phyloP scores from a whole-genome alignment of 768 basidiomycete genomes.

The Termitomyces sp. region DNA sequence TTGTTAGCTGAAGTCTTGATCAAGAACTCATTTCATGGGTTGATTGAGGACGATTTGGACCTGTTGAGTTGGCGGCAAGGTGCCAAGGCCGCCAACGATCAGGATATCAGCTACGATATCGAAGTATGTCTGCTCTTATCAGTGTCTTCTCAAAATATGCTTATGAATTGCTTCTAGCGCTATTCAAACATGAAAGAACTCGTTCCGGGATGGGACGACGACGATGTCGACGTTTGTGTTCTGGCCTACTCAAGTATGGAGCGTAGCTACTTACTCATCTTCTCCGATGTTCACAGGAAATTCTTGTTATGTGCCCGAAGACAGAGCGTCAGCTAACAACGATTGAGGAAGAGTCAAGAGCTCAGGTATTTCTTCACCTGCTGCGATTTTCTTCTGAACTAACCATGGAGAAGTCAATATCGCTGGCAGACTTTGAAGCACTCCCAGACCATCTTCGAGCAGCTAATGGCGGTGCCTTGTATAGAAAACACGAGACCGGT shows the following conservation, averaged over 20 bases:
- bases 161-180: conserved; percentile 27
- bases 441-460: conserved; percentile 11
- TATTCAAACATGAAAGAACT: conserved; percentile 41
- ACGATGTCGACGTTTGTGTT: conserved; percentile 45
- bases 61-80: conserved; percentile 1
- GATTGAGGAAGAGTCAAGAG: conserved; percentile 31
- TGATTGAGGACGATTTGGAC: conserved; percentile 14
- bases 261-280: not conserved
- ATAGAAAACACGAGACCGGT: conserved; percentile 30
- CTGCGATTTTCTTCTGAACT: not conserved
- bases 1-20: not conserved
- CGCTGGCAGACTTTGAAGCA: conserved; percentile 35
- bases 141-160: not conserved
- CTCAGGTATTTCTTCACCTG: conserved; percentile 17
- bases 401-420: conserved; percentile 18
- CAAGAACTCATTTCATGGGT: conserved; percentile 16
- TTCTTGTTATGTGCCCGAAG: conserved; percentile 46
- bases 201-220: conserved; percentile 45
- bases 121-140: conserved; percentile 28
- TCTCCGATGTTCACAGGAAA: conserved; percentile 34
- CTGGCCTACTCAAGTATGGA: not conserved
- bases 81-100: conserved; percentile 4
- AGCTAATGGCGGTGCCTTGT: conserved; percentile 17
- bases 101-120: conserved; percentile 40
- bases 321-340: conserved; percentile 27